phyloP scores from a whole-genome alignment of 1,284 basidiomycete genomes.

The Earliella scabrosa region DNA sequence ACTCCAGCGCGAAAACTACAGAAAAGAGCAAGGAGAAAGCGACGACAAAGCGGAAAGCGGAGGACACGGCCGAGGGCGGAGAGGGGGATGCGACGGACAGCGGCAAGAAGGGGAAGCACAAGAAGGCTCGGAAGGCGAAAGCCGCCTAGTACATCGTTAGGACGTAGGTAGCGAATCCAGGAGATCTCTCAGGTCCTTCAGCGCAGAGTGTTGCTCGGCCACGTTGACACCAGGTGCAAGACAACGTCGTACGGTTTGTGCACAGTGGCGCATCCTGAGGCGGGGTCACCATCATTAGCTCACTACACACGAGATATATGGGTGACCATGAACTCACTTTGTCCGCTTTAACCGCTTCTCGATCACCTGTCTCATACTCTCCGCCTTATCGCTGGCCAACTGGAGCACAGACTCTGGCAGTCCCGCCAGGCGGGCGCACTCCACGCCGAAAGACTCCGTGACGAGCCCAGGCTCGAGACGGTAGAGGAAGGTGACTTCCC shows the following conservation, averaged over 20 bases:
- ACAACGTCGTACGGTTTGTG: slow-evolving; percentile 21
- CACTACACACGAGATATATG: too few relatives aligned
- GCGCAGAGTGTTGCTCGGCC: slow-evolving; percentile 8
- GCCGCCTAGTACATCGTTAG: slow-evolving; percentile 17
- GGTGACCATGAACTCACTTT: slow-evolving; percentile 44
- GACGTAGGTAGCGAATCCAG: slow-evolving; percentile 12
- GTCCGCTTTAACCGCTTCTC: slow-evolving; percentile 54
- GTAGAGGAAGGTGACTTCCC: slow-evolving; percentile 88
- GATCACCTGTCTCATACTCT: slow-evolving; percentile 58
- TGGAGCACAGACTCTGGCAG: slow-evolving; percentile 71
- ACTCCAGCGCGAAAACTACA: slow-evolving; percentile 14
- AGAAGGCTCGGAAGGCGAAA: slow-evolving; percentile 52
- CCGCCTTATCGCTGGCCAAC: slow-evolving; percentile 60
- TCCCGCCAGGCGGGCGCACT: slow-evolving; percentile 87
- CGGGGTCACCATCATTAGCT: background rate
- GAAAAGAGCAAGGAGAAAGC: slow-evolving; percentile 15
- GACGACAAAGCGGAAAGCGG: slow-evolving; percentile 36
- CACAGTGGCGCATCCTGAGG: slow-evolving; percentile 27
- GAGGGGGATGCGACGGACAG: slow-evolving; percentile 28
- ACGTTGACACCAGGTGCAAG: slow-evolving; percentile 4
- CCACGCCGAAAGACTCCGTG: slow-evolving; percentile 85
- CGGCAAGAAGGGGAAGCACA: slow-evolving; percentile 52
- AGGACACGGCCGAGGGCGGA: slow-evolving; percentile 33
- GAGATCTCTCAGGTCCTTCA: slow-evolving; percentile 19
- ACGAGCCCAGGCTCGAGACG: slow-evolving; percentile 74